These are phyloP conservation scores for Desmodesmus armatus DNA, from an alignment of 139 green algal species.

Conservation along the genomic window DNA sequence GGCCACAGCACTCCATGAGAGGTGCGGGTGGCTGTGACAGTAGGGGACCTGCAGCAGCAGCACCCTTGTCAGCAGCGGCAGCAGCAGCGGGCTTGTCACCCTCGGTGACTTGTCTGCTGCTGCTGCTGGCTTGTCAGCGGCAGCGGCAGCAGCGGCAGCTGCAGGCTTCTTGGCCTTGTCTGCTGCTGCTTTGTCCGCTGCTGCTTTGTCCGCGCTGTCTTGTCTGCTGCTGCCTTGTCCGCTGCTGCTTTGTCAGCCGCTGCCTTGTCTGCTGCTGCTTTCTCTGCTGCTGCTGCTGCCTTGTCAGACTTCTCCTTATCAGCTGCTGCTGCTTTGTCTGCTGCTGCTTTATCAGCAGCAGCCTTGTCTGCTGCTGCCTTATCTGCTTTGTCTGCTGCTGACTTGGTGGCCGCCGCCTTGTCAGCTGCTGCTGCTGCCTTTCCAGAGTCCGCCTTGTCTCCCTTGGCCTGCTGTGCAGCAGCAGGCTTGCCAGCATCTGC, in stretches of 20 bases:
- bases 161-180: neutral
- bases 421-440: slow-evolving; percentile 20
- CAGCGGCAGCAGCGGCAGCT: neutral
- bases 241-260: neutral
- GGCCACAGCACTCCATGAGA: neutral
- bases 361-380: slow-evolving; percentile 1
- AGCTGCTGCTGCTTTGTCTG: slow-evolving; percentile 3
- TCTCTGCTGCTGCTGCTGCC: slow-evolving; percentile 5
- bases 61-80: neutral
- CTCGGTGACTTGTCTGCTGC: neutral
- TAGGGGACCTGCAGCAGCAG: neutral
- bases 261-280: neutral
- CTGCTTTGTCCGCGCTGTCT: neutral
- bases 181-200: neutral
- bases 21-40: neutral
- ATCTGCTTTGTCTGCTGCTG: neutral
- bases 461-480: neutral
- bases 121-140: neutral
- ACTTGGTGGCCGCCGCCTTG: neutral
- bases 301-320: neutral
- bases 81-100: neutral
- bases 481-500: neutral
- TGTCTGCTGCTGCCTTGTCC: slow-evolving; percentile 3
- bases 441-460: too few species aligned
- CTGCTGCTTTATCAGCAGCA: slow-evolving; percentile 2